A percentile compares a stretch with the other conserved stretches of the same genome.
These are phyloP conservation scores for Geotrichum citri-aurantii DNA, from an alignment of 1,139 yeast species.

Conservation along the genomic window DNA sequence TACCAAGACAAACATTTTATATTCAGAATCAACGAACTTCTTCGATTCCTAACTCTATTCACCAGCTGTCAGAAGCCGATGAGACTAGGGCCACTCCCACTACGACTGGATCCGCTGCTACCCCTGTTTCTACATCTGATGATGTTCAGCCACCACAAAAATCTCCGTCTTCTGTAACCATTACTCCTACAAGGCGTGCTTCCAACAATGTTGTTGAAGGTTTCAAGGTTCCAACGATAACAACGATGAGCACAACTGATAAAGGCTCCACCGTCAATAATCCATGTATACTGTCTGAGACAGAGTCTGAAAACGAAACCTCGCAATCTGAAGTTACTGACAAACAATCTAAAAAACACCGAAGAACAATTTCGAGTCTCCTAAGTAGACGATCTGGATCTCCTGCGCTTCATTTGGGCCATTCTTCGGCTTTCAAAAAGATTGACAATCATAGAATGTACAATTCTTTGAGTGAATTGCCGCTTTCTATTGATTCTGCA, in stretches of 20 bases:
- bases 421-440: conserved; percentile 9
- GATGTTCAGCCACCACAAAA: conserved; percentile 10
- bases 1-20: not conserved
- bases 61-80: conserved; percentile 5
- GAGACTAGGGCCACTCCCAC: not conserved
- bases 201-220: not conserved
- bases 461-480: conserved; percentile 10
- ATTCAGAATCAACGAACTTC: conserved; percentile 4
- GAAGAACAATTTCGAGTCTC: conserved; percentile 12
- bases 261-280: not conserved
- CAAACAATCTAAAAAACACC: conserved; percentile 4
- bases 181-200: conserved; percentile 7
- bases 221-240: not conserved
- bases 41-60: not conserved
- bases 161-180: conserved; percentile 14
- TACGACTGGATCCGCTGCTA: not conserved
- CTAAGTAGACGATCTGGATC: conserved; percentile 14
- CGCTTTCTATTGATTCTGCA: conserved; percentile 9
- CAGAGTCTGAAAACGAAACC: conserved; percentile 11
- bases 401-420: conserved; percentile 10
- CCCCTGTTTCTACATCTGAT: not conserved
- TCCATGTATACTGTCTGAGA: not conserved
- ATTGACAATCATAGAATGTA: conserved; percentile 12
- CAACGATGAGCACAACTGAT: conserved; percentile 2
- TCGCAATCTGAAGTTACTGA: not conserved